Percentiles rank a stretch among this genome's conserved stretches.
Evolutionary conservation across 2,329 filamentous ascomycete species (phyloP).

Genomic region (Claviceps digitariae): DNA sequence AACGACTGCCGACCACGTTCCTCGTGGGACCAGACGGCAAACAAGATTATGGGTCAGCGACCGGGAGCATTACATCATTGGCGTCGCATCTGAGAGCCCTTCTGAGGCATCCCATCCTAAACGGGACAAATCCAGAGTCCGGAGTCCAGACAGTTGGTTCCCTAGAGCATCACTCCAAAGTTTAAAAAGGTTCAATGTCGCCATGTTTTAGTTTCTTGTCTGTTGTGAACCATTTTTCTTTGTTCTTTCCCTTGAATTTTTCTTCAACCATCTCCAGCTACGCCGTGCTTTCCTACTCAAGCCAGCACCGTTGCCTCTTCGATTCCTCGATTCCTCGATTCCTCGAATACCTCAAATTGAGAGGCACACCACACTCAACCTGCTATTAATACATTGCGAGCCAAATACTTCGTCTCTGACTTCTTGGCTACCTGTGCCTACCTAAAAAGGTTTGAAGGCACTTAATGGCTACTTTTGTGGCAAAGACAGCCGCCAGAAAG

Average conservation of each 20-base stretch:
- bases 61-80: constrained; percentile 14
- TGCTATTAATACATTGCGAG: background rate
- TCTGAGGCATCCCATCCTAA: background rate
- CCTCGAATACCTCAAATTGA: too few species aligned
- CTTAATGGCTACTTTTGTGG: constrained; percentile 38
- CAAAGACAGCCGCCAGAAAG: constrained; percentile 42
- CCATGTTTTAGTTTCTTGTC: background rate
- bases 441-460: background rate
- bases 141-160: too few species aligned
- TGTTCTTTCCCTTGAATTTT: background rate
- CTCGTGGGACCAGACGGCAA: background rate
- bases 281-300: background rate
- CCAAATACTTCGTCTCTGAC: background rate
- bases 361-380: background rate
- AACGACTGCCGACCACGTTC: background rate
- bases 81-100: background rate
- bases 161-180: background rate
- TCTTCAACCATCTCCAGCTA: background rate
- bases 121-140: background rate
- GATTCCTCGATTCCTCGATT: too few species aligned
- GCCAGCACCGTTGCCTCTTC: too few species aligned
- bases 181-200: background rate
- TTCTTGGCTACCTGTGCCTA: background rate
- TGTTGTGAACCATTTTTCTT: background rate
- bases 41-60: background rate